Evolutionary conservation across 306 rosid genomes (phyloP), one percentile per base, ranked within the genome.

Genomic region (Vicia faba): DNA sequence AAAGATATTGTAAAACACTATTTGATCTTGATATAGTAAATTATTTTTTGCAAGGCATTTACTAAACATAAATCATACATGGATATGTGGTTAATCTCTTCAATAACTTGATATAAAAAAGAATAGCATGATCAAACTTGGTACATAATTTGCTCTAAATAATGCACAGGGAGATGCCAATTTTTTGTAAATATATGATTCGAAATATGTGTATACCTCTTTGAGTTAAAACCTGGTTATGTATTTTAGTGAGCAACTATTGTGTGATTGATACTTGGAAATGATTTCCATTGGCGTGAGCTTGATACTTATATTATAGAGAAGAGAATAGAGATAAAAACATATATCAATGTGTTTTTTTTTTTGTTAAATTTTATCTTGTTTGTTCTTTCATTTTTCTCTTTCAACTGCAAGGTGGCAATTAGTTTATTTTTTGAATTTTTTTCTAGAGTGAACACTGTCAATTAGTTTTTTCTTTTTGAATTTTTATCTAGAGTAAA

Each of bases 401-500:
- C 23, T 18, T 70, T 19, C 36, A 73, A 54, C 36, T 39, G 64
- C 45, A 16, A 53, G 33, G 57, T 40, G 16, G 26, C 3, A 7
- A 9, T 11, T 64, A 55, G 10, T 2, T 56, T 73, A 33, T 36
- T 13, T n/a, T n/a, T 6, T 23, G 38, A 9, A 46, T 62, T 33
- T 71, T 46, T 45, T 14, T 31, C 12, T 43, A 11, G 23, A 71
- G 28, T 66, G 44, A 51, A 51, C n/a, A 10, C 20, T 48, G 55
- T n/a, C 3, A 7, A 9, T 11, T 64, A 55, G 10, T 2, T 56
- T 73, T 44, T 36, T 9, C 13, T 13, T n/a, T n/a, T 6, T 23
- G 38, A 9, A 46, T 62, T 33, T 71, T 46, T 45, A 20, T 31
- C 12, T 43, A 11, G 23, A 71, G 28, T 66, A 38, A 51, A 51